Percentiles rank a stretch among this genome's conserved stretches.
Conservation (phyloP, 345 rosid species). For the Trapa incisa region DNA sequence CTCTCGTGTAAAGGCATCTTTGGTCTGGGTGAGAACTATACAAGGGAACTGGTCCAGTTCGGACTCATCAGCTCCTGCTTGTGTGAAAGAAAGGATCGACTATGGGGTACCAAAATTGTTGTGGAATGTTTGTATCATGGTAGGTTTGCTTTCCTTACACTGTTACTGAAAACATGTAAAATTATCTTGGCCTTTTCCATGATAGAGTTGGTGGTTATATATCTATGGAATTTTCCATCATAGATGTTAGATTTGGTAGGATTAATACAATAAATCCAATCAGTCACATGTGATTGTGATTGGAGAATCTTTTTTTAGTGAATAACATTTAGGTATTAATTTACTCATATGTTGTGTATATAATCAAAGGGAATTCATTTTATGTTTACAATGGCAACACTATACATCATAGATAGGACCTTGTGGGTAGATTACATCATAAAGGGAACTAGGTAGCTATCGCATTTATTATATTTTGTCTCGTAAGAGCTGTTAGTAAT, state of each 20-base stretch:
- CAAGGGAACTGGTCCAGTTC: background rate
- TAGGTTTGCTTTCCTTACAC: background rate
- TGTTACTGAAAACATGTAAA: background rate
- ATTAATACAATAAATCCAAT: background rate
- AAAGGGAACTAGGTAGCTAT: too few relatives aligned
- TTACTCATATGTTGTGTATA: too few relatives aligned
- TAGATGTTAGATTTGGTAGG: background rate
- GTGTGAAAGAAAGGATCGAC: background rate
- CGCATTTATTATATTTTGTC: too few relatives aligned
- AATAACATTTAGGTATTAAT: too few relatives aligned
- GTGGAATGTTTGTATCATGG: background rate
- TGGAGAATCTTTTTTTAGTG: too few relatives aligned
- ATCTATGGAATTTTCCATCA: background rate
- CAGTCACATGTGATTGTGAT: too few relatives aligned
- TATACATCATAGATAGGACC: too few relatives aligned
- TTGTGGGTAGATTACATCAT: too few relatives aligned
- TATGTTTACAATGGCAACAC: too few relatives aligned
- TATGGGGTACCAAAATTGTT: background rate
- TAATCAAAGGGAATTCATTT: too few relatives aligned
- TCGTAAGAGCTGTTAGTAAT: too few relatives aligned
- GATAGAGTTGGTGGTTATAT: background rate
- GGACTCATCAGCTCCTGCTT: background rate
- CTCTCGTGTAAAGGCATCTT: background rate
- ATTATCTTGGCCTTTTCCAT: background rate
- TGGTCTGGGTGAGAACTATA: background rate